A percentile compares a stretch with the other conserved stretches of the same genome.
These are phyloP conservation scores for Saccharomyces uvarum DNA, from an alignment of 1,139 yeast species.

Conservation along the genomic window DNA sequence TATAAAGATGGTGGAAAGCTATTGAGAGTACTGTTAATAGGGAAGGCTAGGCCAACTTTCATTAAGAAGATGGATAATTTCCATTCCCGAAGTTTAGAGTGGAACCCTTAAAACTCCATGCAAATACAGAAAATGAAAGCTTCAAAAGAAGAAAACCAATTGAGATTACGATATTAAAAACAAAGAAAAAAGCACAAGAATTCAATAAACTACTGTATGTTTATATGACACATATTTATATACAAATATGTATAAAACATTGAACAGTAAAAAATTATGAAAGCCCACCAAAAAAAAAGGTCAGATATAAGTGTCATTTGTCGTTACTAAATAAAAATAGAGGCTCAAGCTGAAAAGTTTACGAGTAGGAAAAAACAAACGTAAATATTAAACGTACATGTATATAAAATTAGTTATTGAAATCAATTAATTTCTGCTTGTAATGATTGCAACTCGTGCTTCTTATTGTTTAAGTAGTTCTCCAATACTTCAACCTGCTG, in stretches of 20 bases:
- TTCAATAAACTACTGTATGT: not conserved
- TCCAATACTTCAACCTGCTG: constrained; percentile 49
- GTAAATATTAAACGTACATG: not conserved
- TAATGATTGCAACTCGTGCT: constrained; percentile 40
- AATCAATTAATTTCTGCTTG: constrained; percentile 34
- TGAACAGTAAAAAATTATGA: not conserved
- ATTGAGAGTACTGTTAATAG: not conserved
- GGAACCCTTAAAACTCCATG: not conserved
- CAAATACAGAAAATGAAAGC: not conserved
- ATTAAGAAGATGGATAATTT: not conserved
- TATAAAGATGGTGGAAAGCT: not conserved
- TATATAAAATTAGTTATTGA: constrained; percentile 3
- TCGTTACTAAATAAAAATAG: not conserved
- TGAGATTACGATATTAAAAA: not conserved
- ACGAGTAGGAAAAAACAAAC: not conserved
- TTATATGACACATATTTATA: not conserved
- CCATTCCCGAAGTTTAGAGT: not conserved
- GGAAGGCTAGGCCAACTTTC: not conserved
- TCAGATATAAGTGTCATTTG: not conserved
- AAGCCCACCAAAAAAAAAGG: not conserved
- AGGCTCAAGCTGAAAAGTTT: not conserved
- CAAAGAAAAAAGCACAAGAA: not conserved
- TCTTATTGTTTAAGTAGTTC: constrained; percentile 43
- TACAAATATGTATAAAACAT: not conserved
- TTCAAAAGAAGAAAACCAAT: not conserved